phyloP scores from a whole-genome alignment of 148 eudicot species.

The Vaccinium corymbosum region DNA sequence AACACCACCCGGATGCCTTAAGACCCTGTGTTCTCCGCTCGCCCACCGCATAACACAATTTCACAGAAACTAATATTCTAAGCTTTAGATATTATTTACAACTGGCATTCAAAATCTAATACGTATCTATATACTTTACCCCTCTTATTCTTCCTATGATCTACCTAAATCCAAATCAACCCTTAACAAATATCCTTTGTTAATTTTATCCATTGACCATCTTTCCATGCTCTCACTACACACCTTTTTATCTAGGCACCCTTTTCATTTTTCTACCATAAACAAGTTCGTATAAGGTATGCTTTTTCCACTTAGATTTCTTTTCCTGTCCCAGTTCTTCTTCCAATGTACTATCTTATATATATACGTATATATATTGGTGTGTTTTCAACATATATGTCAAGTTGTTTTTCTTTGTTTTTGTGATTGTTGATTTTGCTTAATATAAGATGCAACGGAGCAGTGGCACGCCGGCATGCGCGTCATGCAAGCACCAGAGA shows the following conservation, averaged over 20 bases:
- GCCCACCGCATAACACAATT: neutral
- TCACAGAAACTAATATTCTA: neutral
- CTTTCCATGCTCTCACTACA: conserved; percentile 46
- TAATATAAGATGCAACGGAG: conserved; percentile 36
- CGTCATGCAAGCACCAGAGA: conserved; percentile 94
- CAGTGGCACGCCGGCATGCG: conserved; percentile 57
- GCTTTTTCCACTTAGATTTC: neutral
- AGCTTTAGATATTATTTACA: neutral
- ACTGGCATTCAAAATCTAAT: neutral
- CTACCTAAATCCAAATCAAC: conserved; percentile 13
- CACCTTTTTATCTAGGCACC: conserved; percentile 15
- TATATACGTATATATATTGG: neutral
- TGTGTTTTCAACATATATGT: neutral
- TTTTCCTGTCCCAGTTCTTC: neutral
- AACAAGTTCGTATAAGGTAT: conserved; percentile 18
- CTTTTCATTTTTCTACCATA: conserved; percentile 23
- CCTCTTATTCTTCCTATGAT: conserved; percentile 11
- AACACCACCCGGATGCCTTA: neutral
- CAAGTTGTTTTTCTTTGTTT: conserved; percentile 10
- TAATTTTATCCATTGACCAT: conserved; percentile 30
- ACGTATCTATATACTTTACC: neutral
- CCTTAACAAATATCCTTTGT: conserved; percentile 13
- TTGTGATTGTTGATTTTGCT: neutral
- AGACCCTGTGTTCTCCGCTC: neutral
- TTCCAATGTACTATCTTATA: neutral